A percentile compares a stretch with the other conserved stretches of the same genome.
Evolutionary conservation across 2,329 filamentous ascomycete genomes (phyloP).

Genomic region (Cryphonectria naterciae): DNA sequence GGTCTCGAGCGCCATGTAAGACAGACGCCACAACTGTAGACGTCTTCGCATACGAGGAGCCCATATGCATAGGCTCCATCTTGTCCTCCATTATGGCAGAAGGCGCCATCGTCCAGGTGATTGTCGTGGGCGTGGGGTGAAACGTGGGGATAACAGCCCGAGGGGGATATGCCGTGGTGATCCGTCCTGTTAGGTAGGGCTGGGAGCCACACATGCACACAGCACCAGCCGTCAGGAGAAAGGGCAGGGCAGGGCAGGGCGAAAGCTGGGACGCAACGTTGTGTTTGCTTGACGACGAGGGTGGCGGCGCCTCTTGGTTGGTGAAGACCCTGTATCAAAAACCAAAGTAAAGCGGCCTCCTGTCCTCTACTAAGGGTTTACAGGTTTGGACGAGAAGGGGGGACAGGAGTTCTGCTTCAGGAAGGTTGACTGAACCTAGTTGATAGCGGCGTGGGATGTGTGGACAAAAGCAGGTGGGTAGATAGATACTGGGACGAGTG

Average conservation of each 20-base stretch:
- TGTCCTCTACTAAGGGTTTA: neutral
- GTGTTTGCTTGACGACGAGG: neutral
- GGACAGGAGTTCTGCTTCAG: slow-evolving; percentile 11
- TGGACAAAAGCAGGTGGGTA: neutral
- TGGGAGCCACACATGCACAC: slow-evolving; percentile 24
- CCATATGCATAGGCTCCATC: slow-evolving; percentile 48
- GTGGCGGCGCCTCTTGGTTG: slow-evolving; percentile 13
- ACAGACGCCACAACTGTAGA: slow-evolving; percentile 57
- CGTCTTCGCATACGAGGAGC: slow-evolving; percentile 44
- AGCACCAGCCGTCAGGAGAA: slow-evolving; percentile 9
- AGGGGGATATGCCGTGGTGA: slow-evolving; percentile 20
- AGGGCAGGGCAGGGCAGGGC: slow-evolving; percentile 2
- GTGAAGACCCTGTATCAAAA: slow-evolving; percentile 7
- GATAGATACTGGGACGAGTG: neutral
- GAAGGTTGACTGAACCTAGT: slow-evolving; percentile 14
- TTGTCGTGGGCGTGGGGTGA: slow-evolving; percentile 42
- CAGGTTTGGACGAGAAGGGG: neutral
- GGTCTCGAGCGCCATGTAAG: slow-evolving; percentile 59
- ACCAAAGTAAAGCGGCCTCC: neutral
- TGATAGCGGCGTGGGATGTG: slow-evolving; percentile 17
- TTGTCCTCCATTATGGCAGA: slow-evolving; percentile 48
- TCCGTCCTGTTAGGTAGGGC: slow-evolving; percentile 24
- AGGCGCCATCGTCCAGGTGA: slow-evolving; percentile 51
- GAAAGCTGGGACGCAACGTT: slow-evolving; percentile 4
- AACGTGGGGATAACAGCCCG: slow-evolving; percentile 35